Base-by-base conservation (phyloP, 2,329 filamentous ascomycete species). In the Colletotrichum graminicola region DNA sequence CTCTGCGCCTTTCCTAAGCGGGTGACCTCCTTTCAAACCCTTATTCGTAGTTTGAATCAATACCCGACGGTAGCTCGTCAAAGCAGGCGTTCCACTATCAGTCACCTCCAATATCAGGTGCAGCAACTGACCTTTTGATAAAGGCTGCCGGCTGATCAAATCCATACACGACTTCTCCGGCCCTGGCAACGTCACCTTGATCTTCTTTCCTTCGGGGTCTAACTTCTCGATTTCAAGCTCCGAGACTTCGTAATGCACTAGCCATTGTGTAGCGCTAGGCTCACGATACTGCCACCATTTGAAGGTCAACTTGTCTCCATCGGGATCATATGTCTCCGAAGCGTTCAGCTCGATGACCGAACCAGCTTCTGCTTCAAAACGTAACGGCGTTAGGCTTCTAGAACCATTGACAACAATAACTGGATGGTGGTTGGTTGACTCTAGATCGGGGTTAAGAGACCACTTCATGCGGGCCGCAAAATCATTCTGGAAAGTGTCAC, bases 51-150 rank as follows among this genome's bases (percentile, higher is more conserved):
- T 57, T 74, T 82, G 79, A 18, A 82, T 76, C n/a, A 83, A 60
- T n/a, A 87, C 77, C 6, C 86, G 76, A 60, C 83, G 81, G 76
- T 88, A 87, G 54, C 79, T 83, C 26, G 83, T 86, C 74, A 88
- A 75, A 5, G 78, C 76, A 32, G 83, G 83, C 2, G 76, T 78
- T 0, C 85, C 85, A 18, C 79, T 75, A 66, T 86, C 82, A 4
- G 78, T 84, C 5, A 87, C 85, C 73, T 87, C 84, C 5, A 88
- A 77, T 29, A 88, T 83, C 41, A 87, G 73, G 76, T 87, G 85
- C 73, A 87, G 77, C 60, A 82, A 67, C 76, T 86, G 81, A 5
- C 85, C 85, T 29, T 64, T 52, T 21, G 67, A 63, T 36, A 60
- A 59, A 11, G 45, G 55, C 54, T 64, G 36, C 39, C 51, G 65